phyloP scores from a whole-genome alignment of 805 yeast species.

The Kluyveromyces starmeri region DNA sequence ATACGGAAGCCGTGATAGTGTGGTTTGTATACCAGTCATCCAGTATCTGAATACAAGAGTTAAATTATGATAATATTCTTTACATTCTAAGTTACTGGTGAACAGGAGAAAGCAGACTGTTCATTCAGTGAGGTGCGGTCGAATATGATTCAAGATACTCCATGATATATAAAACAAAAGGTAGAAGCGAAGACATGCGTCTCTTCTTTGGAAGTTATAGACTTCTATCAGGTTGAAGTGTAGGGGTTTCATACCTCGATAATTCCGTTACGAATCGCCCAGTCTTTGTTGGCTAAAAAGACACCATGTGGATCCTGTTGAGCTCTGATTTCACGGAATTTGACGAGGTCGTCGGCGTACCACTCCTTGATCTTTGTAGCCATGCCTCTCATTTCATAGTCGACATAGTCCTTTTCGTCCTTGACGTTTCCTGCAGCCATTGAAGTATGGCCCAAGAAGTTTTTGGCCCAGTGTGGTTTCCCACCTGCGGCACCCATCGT shows the following conservation, averaged over 20 bases:
- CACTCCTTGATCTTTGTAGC: conserved; percentile 59
- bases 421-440: conserved; percentile 25
- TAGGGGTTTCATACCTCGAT: conserved; percentile 32
- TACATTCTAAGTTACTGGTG: too few relatives aligned
- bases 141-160: too few relatives aligned
- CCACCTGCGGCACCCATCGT: conserved; percentile 75
- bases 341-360: conserved; percentile 64
- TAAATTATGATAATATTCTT: too few relatives aligned
- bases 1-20: too few relatives aligned
- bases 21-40: too few relatives aligned
- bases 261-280: conserved; percentile 80
- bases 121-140: too few relatives aligned
- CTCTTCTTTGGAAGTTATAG: too few relatives aligned
- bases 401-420: conserved; percentile 36
- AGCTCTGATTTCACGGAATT: conserved; percentile 55
- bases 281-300: conserved; percentile 64
- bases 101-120: too few relatives aligned
- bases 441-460: conserved; percentile 57
- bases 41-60: too few relatives aligned
- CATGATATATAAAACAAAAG: too few relatives aligned
- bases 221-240: too few relatives aligned
- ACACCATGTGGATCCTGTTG: conserved; percentile 75
- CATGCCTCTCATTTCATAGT: conserved; percentile 75
- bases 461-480: conserved; percentile 98
- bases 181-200: too few relatives aligned